Evolutionary conservation across 2,329 filamentous ascomycete genomes (phyloP).

Genomic region (Arthrocladium fulminans): DNA sequence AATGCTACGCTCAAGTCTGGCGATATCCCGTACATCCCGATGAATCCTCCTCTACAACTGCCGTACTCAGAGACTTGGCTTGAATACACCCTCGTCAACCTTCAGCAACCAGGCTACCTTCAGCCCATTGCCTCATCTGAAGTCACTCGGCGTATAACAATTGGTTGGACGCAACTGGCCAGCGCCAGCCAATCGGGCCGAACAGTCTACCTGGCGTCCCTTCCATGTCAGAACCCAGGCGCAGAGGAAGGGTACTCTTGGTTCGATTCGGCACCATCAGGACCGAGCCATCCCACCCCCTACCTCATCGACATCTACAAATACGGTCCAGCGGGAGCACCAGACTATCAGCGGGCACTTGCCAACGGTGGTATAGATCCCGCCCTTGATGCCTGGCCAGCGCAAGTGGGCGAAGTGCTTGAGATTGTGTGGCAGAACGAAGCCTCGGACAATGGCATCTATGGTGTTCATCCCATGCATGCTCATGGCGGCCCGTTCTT

Average conservation of each 20-base stretch:
- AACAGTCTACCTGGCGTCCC: slow-evolving; percentile 7
- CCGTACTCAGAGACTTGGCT: slow-evolving; percentile 13
- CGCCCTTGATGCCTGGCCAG: slow-evolving; percentile 13
- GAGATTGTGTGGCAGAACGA: slow-evolving; percentile 38
- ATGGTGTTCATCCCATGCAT: slow-evolving; percentile 39
- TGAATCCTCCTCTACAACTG: slow-evolving; percentile 3
- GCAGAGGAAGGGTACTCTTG: slow-evolving; percentile 10
- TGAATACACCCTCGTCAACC: slow-evolving; percentile 24
- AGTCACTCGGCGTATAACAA: slow-evolving; percentile 43
- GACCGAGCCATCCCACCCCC: slow-evolving; percentile 26
- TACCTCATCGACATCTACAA: slow-evolving; percentile 42
- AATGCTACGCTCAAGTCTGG: slow-evolving; percentile 8
- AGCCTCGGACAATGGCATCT: slow-evolving; percentile 25
- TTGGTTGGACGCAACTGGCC: slow-evolving; percentile 37
- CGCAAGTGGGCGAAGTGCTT: slow-evolving; percentile 37
- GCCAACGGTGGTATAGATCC: slow-evolving; percentile 37
- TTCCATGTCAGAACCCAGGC: slow-evolving; percentile 4
- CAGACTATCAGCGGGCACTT: slow-evolving; percentile 34
- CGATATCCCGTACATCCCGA: slow-evolving; percentile 7
- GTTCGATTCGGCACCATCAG: slow-evolving; percentile 13
- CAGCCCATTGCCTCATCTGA: slow-evolving; percentile 26
- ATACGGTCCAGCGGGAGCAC: slow-evolving; percentile 27
- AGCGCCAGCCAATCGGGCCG: slow-evolving; percentile 22
- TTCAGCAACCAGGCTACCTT: slow-evolving; percentile 16
- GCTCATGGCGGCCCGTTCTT: slow-evolving; percentile 39